Evolutionary conservation across 352 stramenopile species (phyloP), one percentile per base, ranked within the genome.

Genomic region (Pythium rishiriense): DNA sequence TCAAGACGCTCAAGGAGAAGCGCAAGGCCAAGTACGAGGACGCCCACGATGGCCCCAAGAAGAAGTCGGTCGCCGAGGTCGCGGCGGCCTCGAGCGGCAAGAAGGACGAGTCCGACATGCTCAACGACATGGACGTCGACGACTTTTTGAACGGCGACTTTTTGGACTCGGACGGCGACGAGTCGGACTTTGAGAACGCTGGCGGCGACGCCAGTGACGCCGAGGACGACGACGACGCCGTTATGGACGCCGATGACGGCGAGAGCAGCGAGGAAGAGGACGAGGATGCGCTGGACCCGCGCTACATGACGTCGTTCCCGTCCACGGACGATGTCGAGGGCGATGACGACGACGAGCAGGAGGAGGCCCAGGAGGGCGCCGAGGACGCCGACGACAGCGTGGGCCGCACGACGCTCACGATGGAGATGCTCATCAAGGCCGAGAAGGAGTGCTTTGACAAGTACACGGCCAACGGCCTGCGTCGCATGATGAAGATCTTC

Each of bases 401-500:
- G 35, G 83, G 79, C 0, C 81, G 78, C 58, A 88, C 64, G 24
- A 82, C 75, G 35, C 67, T 98, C 28, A 97, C 88, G 7, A 87
- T 95, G 68, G 74, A 83, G 42, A 57, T 86, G 49, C 62, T 96
- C 21, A 48, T 74, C 46, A 87, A 88, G 59, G 77, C 97, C 8
- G 90, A 98, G 73, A 86, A 96, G 53, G 83, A 90, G 43, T 93
- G 90, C 55, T 98, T 98, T 58, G 87, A 92, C 24, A 80, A 91
- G 59, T 84, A 91, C 59, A 88, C 85, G 50, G 73, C 97, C 39
- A 96, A 90, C 42, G 86, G 83, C 17, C 69, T 99, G 51, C 93
- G 90, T 72, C 88, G 87, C 22, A 78, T 98, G 62, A 83, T 98
- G 54, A 92, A 95, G 60, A 97, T 96, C 42, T 98, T 98, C 69